phyloP scores from a whole-genome alignment of 805 yeast species.

The Nakazawaea wyomingensis region DNA sequence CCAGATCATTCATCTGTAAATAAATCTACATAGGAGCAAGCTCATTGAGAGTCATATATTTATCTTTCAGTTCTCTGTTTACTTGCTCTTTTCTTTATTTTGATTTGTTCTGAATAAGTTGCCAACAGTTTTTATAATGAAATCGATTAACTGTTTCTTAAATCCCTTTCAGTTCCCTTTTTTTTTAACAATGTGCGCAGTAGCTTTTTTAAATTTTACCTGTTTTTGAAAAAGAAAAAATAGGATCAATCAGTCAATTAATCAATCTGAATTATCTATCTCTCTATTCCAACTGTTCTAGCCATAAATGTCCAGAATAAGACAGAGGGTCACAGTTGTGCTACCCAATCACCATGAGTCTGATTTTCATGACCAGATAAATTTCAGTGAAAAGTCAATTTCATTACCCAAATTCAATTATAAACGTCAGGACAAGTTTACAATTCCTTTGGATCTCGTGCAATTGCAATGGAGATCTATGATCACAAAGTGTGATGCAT shows the following conservation, averaged over 20 bases:
- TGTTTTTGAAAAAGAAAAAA: too few species aligned
- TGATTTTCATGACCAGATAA: conserved; percentile 2
- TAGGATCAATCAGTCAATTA: too few species aligned
- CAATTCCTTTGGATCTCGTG: conserved; percentile 2
- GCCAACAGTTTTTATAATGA: too few species aligned
- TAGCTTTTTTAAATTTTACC: too few species aligned
- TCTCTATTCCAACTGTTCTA: neutral
- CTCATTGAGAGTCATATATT: too few species aligned
- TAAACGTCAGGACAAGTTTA: conserved; percentile 9
- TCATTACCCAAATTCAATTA: neutral
- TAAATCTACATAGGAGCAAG: neutral
- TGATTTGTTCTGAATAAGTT: neutral
- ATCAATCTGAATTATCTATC: too few species aligned
- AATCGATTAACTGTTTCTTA: too few species aligned
- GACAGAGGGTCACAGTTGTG: conserved; percentile 6
- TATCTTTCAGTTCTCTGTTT: too few species aligned
- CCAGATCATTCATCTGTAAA: conserved; percentile 3
- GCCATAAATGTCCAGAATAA: neutral
- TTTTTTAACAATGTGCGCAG: too few species aligned
- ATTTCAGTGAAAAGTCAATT: neutral
- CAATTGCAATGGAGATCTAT: neutral
- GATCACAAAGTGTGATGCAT: neutral
- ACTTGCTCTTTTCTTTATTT: neutral
- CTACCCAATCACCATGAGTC: conserved; percentile 1
- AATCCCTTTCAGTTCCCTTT: too few species aligned